Conservation (phyloP, 345 rosid genomes). For the Salix udensis region DNA sequence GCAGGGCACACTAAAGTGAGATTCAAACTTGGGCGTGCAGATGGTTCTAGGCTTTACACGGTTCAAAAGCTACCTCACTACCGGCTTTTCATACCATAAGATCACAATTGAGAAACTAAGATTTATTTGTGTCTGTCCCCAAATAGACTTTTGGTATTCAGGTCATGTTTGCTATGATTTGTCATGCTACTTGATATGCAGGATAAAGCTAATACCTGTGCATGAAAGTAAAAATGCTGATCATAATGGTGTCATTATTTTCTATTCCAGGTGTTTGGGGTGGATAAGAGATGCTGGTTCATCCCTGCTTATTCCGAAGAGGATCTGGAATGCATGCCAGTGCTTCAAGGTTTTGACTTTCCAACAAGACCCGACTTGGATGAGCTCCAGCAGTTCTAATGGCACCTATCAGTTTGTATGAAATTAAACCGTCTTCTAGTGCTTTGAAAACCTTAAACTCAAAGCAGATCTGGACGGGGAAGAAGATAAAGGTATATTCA, state of each 20-base stretch:
- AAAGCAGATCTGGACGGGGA: background rate
- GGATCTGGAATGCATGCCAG: constrained; percentile 46
- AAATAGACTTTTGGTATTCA: background rate
- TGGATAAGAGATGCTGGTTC: constrained; percentile 60
- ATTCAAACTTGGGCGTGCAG: background rate
- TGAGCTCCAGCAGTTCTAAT: constrained; percentile 18
- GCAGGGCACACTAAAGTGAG: too few relatives aligned
- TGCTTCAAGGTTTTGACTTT: constrained; percentile 52
- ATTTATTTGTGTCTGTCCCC: background rate
- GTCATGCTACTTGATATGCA: background rate
- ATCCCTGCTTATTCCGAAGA: constrained; percentile 62
- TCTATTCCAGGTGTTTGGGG: constrained; percentile 56
- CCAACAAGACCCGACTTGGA: constrained; percentile 47
- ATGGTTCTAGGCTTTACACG: background rate
- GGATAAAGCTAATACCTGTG: background rate
- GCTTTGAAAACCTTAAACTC: background rate
- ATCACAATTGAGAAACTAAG: background rate
- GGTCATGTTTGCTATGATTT: background rate
- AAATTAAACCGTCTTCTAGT: background rate
- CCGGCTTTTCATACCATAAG: background rate
- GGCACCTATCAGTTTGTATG: background rate
- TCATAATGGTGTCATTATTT: background rate
- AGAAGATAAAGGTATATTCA: background rate
- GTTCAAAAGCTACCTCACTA: background rate
- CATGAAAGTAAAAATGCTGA: background rate